Conservation (phyloP, 2,329 filamentous ascomycete species). For the Anthostomella pinea region DNA sequence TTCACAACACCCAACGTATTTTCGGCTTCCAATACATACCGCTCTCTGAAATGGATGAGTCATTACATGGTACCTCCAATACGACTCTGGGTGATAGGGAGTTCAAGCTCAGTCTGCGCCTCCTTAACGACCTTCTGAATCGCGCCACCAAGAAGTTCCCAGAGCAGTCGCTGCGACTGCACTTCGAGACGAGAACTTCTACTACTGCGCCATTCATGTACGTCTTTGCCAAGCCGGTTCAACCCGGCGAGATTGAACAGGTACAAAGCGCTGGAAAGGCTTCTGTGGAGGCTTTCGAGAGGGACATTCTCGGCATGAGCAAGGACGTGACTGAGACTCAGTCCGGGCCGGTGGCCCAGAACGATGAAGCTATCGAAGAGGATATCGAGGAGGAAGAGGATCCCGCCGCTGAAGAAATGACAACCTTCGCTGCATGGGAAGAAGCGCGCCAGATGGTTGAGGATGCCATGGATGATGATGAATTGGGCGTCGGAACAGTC, state of each 20-base stretch:
- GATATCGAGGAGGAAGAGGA: constrained; percentile 20
- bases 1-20: constrained; percentile 89
- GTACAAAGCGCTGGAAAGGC: constrained; percentile 70
- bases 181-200: constrained; percentile 72
- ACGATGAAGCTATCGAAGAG: constrained; percentile 23
- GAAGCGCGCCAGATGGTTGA: constrained; percentile 55
- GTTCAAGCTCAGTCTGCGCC: constrained; percentile 74
- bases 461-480: constrained; percentile 56
- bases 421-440: constrained; percentile 46
- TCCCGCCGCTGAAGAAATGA: constrained; percentile 21
- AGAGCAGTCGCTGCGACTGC: constrained; percentile 69
- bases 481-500: constrained; percentile 49
- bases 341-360: constrained; percentile 15
- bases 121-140: constrained; percentile 79
- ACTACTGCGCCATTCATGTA: constrained; percentile 67
- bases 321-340: constrained; percentile 28
- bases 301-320: constrained; percentile 53
- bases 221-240: constrained; percentile 84
- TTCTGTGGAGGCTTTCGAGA: constrained; percentile 67
- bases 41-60: constrained; percentile 81
- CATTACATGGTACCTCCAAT: constrained; percentile 76
- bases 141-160: constrained; percentile 74
- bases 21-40: constrained; percentile 97
- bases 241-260: constrained; percentile 63
- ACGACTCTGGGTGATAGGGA: constrained; percentile 72